Conservation (phyloP, 2,329 filamentous ascomycete species). For the Venturia oleaginea region DNA sequence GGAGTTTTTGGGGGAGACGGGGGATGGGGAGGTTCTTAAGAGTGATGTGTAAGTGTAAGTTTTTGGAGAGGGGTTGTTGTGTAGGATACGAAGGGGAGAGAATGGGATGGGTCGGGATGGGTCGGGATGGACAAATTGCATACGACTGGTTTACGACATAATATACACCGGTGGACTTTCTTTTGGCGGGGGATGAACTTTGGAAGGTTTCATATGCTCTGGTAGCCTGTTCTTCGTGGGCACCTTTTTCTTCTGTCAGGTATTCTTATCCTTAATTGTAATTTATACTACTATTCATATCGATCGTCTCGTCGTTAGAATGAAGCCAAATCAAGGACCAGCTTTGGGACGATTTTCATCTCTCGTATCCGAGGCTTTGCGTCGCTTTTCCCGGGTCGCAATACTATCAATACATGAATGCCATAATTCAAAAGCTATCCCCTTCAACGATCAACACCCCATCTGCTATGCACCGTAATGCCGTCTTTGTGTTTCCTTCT, state of each 20-base stretch:
- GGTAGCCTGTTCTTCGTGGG: background rate
- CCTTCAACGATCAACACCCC: background rate
- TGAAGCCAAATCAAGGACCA: background rate
- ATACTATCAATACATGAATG: background rate
- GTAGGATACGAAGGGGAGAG: too few species aligned
- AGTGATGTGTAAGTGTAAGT: too few species aligned
- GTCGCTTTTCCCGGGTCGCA: background rate
- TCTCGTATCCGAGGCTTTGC: background rate
- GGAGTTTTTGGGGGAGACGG: background rate
- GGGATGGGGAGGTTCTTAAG: background rate
- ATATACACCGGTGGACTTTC: background rate
- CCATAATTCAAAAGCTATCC: background rate
- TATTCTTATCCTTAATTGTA: background rate
- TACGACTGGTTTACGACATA: background rate
- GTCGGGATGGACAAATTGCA: background rate
- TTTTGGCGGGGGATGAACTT: background rate
- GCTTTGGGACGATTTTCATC: background rate
- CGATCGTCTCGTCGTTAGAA: background rate
- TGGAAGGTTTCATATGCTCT: background rate
- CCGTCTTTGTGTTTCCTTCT: slow-evolving; percentile 8
- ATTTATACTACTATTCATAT: background rate
- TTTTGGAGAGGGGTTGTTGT: too few species aligned
- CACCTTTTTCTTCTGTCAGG: background rate
- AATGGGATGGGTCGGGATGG: background rate
- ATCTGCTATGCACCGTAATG: slow-evolving; percentile 10